Percentiles rank a stretch among this genome's conserved stretches.
Evolutionary conservation across 2,329 filamentous ascomycete species (phyloP).

Genomic region (Acarospora socialis): DNA sequence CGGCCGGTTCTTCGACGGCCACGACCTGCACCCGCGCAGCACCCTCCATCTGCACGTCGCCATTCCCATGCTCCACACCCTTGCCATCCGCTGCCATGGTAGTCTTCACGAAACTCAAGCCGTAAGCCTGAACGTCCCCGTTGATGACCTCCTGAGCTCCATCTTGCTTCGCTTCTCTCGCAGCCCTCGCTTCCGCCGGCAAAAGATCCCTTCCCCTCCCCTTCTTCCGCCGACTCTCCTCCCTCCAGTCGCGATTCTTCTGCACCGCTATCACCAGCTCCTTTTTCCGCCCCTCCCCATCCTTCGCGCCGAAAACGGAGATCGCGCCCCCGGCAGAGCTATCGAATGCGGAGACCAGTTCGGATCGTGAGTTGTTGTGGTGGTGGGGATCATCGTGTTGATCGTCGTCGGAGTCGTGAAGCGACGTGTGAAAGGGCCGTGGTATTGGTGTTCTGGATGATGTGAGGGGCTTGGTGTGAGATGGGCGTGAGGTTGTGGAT

Average conservation of each 20-base stretch:
- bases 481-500: slow-evolving; percentile 20
- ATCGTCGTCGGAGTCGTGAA: slow-evolving; percentile 39
- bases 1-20: slow-evolving; percentile 15
- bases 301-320: slow-evolving; percentile 22
- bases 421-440: slow-evolving; percentile 28
- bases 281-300: slow-evolving; percentile 22
- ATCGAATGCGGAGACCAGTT: slow-evolving; percentile 39
- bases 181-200: slow-evolving; percentile 40
- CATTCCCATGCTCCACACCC: slow-evolving; percentile 13
- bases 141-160: slow-evolving; percentile 20
- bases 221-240: slow-evolving; percentile 35
- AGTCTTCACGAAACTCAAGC: slow-evolving; percentile 39
- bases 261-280: slow-evolving; percentile 44
- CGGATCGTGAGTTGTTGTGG: slow-evolving; percentile 19
- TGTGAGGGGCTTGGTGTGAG: slow-evolving; percentile 15
- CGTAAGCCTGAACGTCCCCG: slow-evolving; percentile 33
- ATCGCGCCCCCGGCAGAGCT: slow-evolving; percentile 36
- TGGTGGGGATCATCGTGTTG: slow-evolving; percentile 39
- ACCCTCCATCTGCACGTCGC: slow-evolving; percentile 21
- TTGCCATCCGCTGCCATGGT: slow-evolving; percentile 15
- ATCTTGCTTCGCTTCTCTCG: slow-evolving; percentile 27
- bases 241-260: slow-evolving; percentile 49
- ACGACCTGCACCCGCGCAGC: slow-evolving; percentile 2
- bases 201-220: slow-evolving; percentile 40
- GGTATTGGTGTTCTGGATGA: slow-evolving; percentile 21